Conservation (phyloP, 768 basidiomycete genomes). For the Boletus huronensis region DNA sequence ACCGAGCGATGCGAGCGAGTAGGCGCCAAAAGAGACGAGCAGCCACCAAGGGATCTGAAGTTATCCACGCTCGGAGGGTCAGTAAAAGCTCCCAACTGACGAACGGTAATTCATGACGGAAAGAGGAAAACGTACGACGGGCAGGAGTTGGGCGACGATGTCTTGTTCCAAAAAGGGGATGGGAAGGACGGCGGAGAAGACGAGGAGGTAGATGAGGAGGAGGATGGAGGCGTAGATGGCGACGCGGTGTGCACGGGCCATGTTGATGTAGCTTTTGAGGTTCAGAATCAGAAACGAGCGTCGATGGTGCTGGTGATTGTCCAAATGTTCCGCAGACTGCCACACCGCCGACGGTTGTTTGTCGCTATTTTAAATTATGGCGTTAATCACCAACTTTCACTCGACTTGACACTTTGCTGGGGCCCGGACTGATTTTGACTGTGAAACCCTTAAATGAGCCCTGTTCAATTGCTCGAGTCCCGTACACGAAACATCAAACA, state of each 20-base stretch:
- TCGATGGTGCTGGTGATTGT: background rate
- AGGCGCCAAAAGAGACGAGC: conserved; percentile 75
- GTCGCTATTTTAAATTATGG: background rate
- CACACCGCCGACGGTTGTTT: background rate
- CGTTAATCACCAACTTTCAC: background rate
- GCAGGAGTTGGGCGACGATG: conserved; percentile 2
- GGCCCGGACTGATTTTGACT: background rate
- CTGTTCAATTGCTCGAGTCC: background rate
- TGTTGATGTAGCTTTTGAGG: conserved; percentile 21
- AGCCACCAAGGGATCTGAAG: conserved; percentile 83
- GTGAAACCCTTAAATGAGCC: background rate
- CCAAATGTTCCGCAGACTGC: background rate
- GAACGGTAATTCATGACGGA: too few relatives aligned
- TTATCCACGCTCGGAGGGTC: background rate
- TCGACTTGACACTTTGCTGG: background rate
- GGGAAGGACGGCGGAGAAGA: conserved; percentile 12
- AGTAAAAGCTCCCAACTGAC: too few relatives aligned
- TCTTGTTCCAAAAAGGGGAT: conserved; percentile 14
- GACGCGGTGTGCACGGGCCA: conserved; percentile 63
- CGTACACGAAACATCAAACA: background rate
- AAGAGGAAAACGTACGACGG: conserved; percentile 13
- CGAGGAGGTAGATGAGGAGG: conserved; percentile 42
- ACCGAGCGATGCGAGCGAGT: conserved; percentile 73
- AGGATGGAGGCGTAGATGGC: conserved; percentile 41
- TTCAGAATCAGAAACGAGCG: background rate